phyloP scores from a whole-genome alignment of 441 rosid species.

The Rhodomyrtus psidioides region DNA sequence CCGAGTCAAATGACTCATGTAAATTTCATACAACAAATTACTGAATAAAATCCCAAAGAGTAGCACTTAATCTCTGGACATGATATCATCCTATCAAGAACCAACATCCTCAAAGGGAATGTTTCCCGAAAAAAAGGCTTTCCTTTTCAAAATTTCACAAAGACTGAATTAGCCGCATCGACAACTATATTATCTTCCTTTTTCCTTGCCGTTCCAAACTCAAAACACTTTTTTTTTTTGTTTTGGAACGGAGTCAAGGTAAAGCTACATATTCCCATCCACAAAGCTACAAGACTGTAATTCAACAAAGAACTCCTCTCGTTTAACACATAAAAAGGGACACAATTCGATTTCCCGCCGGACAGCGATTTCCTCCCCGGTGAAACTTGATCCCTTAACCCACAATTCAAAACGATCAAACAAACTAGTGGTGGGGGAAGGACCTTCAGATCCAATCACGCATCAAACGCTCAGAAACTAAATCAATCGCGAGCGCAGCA shows the following conservation, averaged over 20 bases:
- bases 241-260: neutral
- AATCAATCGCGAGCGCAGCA: neutral
- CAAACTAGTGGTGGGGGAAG: neutral
- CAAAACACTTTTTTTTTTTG: neutral
- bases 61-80: neutral
- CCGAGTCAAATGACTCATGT: neutral
- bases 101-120: neutral
- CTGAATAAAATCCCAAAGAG: neutral
- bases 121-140: neutral
- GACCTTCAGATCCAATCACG: no score
- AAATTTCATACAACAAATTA: neutral
- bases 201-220: neutral
- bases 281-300: neutral
- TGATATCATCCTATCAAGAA: neutral
- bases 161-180: neutral
- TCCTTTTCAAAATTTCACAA: neutral
- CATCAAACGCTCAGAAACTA: neutral
- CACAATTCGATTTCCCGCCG: neutral
- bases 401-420: neutral
- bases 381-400: neutral
- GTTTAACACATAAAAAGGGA: neutral
- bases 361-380: neutral
- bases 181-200: neutral
- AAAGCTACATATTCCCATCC: neutral
- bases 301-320: neutral